Evolutionary conservation across 208 protist species (phyloP).

Genomic region (Leishmania arabica): DNA sequence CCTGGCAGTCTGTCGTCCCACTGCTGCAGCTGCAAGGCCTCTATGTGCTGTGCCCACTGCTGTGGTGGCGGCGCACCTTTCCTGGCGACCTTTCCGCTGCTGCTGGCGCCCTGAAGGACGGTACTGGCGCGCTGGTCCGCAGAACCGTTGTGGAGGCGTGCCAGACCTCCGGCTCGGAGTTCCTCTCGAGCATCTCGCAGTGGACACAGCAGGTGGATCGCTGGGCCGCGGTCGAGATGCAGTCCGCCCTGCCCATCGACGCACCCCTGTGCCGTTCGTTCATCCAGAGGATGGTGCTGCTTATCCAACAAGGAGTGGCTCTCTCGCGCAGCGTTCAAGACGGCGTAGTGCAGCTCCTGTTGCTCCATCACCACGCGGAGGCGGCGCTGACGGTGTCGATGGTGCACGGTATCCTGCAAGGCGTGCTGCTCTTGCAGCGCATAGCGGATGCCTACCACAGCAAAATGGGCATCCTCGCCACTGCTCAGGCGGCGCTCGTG

Average conservation of each 20-base stretch:
- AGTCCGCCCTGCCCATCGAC: constrained; percentile 37
- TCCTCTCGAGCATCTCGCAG: constrained; percentile 3
- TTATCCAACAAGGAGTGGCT: constrained; percentile 67
- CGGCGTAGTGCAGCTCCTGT: constrained; percentile 66
- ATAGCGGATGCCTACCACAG: constrained; percentile 85
- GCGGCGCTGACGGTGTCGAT: constrained; percentile 49
- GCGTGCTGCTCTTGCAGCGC: constrained; percentile 88
- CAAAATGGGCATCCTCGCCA: constrained; percentile 75
- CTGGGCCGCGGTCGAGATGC: constrained; percentile 48
- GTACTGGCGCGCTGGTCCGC: constrained; percentile 12
- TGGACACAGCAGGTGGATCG: constrained; percentile 32
- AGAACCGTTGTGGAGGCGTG: constrained; percentile 17
- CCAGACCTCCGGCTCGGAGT: constrained; percentile 11
- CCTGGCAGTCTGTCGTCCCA: constrained; percentile 23
- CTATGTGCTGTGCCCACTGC: constrained; percentile 29
- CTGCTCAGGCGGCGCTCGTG: constrained; percentile 62
- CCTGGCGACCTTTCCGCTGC: constrained; percentile 12
- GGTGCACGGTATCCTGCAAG: constrained; percentile 70
- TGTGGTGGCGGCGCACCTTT: constrained; percentile 28
- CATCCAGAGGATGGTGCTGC: constrained; percentile 40
- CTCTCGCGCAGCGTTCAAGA: constrained; percentile 61
- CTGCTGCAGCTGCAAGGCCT: constrained; percentile 31
- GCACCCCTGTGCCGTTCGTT: constrained; percentile 38
- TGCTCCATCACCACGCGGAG: constrained; percentile 76
- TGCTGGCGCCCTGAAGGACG: constrained; percentile 1